These are phyloP conservation scores for Groenewaldozyma sp. DNA, from an alignment of 1,139 yeast species.

Conservation along the genomic window DNA sequence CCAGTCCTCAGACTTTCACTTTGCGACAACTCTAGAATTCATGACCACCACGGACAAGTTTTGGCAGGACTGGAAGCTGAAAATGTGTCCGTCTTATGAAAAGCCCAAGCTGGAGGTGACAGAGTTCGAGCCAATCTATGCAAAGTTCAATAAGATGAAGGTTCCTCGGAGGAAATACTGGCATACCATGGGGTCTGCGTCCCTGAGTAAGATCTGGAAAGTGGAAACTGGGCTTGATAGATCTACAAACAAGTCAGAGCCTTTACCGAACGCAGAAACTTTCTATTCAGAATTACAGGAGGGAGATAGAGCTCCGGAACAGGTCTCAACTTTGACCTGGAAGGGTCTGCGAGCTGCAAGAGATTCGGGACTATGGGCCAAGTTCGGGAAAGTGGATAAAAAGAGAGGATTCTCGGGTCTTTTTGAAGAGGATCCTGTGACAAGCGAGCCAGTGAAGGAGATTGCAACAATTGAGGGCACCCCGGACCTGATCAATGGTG, in stretches of 20 bases:
- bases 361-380: slow-evolving; percentile 24
- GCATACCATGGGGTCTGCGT: slow-evolving; percentile 31
- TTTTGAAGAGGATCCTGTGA: slow-evolving; percentile 8
- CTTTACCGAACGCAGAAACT: slow-evolving; percentile 16
- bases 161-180: slow-evolving; percentile 23
- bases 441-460: too few relatives aligned
- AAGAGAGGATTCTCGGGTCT: slow-evolving; percentile 22
- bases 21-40: background rate
- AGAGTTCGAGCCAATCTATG: slow-evolving; percentile 9
- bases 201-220: slow-evolving; percentile 27
- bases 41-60: slow-evolving; percentile 19
- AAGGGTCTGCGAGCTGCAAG: slow-evolving; percentile 29
- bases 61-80: slow-evolving; percentile 32
- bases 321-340: slow-evolving; percentile 20
- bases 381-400: slow-evolving; percentile 20
- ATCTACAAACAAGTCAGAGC: slow-evolving; percentile 11
- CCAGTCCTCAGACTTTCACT: background rate
- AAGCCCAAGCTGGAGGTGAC: slow-evolving; percentile 13
- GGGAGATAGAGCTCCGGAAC: slow-evolving; percentile 7
- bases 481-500: background rate
- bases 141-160: slow-evolving; percentile 13
- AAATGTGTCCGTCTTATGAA: slow-evolving; percentile 27
- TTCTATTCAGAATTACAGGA: slow-evolving; percentile 14
- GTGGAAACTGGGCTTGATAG: slow-evolving; percentile 22
- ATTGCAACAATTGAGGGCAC: background rate